phyloP scores from a whole-genome alignment of 202 grass and related monocot genomes.

The Saccharum hybrid region DNA sequence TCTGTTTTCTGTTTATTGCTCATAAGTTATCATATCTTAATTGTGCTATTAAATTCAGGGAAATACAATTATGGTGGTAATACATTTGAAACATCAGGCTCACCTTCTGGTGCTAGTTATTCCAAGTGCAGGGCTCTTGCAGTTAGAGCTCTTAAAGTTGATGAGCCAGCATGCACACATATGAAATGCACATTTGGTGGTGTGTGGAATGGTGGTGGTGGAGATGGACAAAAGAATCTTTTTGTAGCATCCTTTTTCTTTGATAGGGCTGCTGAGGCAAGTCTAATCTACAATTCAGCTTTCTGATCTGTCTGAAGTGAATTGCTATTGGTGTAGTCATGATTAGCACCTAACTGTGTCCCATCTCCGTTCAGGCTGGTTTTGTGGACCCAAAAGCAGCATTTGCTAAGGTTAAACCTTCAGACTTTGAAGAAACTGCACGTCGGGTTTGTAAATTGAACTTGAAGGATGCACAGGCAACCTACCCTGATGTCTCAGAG shows the following conservation, averaged over 20 bases:
- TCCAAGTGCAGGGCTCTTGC: constrained; percentile 77
- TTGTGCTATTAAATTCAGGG: constrained; percentile 49
- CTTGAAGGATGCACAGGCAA: constrained; percentile 73
- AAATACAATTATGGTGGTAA: constrained; percentile 72
- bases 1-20: neutral
- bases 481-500: constrained; percentile 65
- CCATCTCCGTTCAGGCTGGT: constrained; percentile 64
- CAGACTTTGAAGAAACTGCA: constrained; percentile 86
- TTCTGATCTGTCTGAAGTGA: constrained; percentile 20
- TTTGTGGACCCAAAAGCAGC: constrained; percentile 71
- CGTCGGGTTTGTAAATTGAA: constrained; percentile 86
- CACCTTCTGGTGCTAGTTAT: constrained; percentile 79
- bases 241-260: constrained; percentile 99
- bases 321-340: constrained; percentile 20
- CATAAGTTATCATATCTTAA: constrained; percentile 9
- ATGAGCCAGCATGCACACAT: constrained; percentile 91
- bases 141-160: constrained; percentile 71
- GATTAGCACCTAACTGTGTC: constrained; percentile 30
- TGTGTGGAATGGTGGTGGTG: constrained; percentile 97
- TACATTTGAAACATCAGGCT: constrained; percentile 69
- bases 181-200: constrained; percentile 99
- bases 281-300: constrained; percentile 28
- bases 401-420: constrained; percentile 69
- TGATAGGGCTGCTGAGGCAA: constrained; percentile 89
- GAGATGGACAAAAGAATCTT: constrained; percentile 95